Evolutionary conservation across 345 rosid genomes (phyloP).

Genomic region (Eucalyptus tenuipes): DNA sequence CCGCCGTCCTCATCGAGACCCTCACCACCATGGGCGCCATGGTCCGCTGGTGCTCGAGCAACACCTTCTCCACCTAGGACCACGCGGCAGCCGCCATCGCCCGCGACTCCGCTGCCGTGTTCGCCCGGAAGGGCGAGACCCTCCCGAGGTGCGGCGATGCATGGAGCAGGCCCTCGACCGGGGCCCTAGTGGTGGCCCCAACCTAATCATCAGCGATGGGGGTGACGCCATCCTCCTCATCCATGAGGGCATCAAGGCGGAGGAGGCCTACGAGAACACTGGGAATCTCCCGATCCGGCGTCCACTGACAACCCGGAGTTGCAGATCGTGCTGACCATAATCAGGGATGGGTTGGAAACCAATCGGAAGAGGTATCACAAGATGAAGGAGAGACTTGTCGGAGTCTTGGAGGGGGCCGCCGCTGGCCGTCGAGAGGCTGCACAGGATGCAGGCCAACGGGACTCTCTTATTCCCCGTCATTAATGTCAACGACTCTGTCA

Average conservation of each 20-base stretch:
- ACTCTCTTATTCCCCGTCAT: background rate
- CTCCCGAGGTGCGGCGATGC: background rate
- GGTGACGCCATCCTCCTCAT: background rate
- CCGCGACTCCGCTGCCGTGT: fast-evolving
- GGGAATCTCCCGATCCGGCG: background rate
- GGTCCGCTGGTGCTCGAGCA: background rate
- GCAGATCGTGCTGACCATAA: background rate
- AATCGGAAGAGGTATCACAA: background rate
- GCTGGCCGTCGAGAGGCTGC: background rate
- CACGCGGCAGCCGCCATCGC: background rate
- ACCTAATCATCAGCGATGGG: fast-evolving
- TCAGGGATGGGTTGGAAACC: background rate
- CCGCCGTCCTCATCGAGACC: too few relatives aligned
- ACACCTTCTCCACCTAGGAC: background rate
- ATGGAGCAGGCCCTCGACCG: background rate
- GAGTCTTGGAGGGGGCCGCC: fast-evolving
- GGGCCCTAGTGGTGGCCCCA: fast-evolving
- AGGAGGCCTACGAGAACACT: fast-evolving
- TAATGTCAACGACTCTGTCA: background rate
- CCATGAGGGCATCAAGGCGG: background rate
- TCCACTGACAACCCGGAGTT: background rate
- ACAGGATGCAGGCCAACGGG: background rate
- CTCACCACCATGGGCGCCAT: fast-evolving
- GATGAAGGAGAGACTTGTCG: background rate
- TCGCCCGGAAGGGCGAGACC: background rate